Evolutionary conservation across 805 yeast species (phyloP).

Genomic region (Kluyveromyces starmeri): DNA sequence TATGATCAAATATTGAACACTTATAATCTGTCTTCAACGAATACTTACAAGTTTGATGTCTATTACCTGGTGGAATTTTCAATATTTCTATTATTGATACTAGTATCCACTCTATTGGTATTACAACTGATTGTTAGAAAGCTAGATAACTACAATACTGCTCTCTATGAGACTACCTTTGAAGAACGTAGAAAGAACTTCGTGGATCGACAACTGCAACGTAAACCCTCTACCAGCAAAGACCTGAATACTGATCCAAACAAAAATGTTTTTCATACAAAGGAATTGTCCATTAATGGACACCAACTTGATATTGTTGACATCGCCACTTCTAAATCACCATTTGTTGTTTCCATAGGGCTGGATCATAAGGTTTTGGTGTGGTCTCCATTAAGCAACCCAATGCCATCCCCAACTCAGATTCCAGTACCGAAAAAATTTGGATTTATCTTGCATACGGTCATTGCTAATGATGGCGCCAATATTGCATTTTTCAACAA

Average conservation of each 20-base stretch:
- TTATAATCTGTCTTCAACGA: constrained; percentile 19
- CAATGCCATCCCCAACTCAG: constrained; percentile 38
- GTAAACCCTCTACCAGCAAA: constrained; percentile 10
- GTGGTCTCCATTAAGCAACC: constrained; percentile 60
- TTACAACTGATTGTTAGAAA: constrained; percentile 33
- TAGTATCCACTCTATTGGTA: constrained; percentile 39
- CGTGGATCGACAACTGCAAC: no score
- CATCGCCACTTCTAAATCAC: constrained; percentile 47
- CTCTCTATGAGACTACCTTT: constrained; percentile 5
- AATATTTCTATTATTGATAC: constrained; percentile 41
- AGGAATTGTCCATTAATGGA: constrained; percentile 39
- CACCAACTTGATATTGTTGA: constrained; percentile 58
- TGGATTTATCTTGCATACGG: constrained; percentile 56
- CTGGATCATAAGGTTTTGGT: constrained; percentile 62
- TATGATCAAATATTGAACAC: not conserved
- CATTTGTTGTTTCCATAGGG: constrained; percentile 63
- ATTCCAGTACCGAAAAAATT: constrained; percentile 36
- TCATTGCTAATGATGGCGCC: constrained; percentile 50
- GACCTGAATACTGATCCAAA: not conserved
- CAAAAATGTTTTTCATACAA: constrained; percentile 14
- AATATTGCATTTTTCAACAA: constrained; percentile 47
- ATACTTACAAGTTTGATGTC: constrained; percentile 38
- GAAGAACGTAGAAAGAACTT: constrained; percentile 13
- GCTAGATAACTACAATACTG: constrained; percentile 7
- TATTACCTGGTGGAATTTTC: constrained; percentile 49